phyloP scores from a whole-genome alignment of 345 rosid genomes.

The Citrus glauca region DNA sequence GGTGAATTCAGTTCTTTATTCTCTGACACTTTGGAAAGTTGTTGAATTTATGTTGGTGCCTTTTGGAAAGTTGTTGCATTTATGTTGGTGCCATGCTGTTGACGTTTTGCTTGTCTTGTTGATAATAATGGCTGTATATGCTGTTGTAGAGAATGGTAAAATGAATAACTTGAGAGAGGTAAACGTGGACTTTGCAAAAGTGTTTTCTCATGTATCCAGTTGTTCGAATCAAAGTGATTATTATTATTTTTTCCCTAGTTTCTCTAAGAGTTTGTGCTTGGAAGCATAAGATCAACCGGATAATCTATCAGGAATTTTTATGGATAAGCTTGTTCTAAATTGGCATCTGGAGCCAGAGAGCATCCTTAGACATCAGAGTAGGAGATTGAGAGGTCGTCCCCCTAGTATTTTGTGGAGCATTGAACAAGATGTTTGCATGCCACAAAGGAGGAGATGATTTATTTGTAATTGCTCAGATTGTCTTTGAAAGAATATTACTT shows the following conservation, averaged over 20 bases:
- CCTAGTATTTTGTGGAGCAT: background rate
- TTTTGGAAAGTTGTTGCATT: background rate
- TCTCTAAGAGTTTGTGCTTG: background rate
- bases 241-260: background rate
- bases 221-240: background rate
- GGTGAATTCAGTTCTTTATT: background rate
- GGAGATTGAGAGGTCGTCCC: background rate
- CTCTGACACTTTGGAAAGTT: background rate
- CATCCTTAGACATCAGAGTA: background rate
- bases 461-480: background rate
- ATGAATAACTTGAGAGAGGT: background rate
- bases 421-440: background rate
- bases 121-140: background rate
- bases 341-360: background rate
- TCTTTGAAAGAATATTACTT: background rate
- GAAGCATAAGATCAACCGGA: background rate
- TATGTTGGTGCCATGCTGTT: background rate
- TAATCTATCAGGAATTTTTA: background rate
- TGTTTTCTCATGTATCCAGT: background rate
- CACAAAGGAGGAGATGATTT: background rate
- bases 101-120: background rate
- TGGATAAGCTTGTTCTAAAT: background rate
- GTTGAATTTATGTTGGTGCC: no score
- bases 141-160: background rate
- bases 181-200: background rate